phyloP scores from a whole-genome alignment of 2,329 filamentous ascomycete genomes.

The Fusarium oxysporum region DNA sequence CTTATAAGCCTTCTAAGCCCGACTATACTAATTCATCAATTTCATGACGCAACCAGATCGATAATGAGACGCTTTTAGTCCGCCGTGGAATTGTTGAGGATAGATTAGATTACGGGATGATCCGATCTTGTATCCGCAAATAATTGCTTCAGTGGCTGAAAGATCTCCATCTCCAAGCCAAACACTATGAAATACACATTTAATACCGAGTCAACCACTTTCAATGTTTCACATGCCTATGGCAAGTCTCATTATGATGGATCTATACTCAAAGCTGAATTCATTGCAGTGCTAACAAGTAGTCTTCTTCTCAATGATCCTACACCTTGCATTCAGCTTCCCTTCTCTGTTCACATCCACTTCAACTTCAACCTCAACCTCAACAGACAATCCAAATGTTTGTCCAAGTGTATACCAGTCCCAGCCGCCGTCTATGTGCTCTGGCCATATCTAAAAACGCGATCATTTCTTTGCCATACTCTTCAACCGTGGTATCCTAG shows the following conservation, averaged over 20 bases:
- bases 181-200: background rate
- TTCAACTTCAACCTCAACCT: background rate
- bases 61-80: slow-evolving; percentile 5
- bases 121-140: background rate
- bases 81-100: slow-evolving; percentile 6
- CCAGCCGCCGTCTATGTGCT: slow-evolving; percentile 33
- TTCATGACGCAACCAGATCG: slow-evolving; percentile 37
- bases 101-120: background rate
- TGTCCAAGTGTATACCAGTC: slow-evolving; percentile 28
- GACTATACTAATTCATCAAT: slow-evolving; percentile 19
- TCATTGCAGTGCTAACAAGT: slow-evolving; percentile 4
- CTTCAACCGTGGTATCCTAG: slow-evolving; percentile 18
- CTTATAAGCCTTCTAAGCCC: slow-evolving; percentile 7
- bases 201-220: background rate
- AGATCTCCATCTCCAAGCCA: background rate
- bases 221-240: background rate
- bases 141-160: background rate
- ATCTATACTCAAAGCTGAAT: slow-evolving; percentile 20
- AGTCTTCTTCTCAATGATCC: slow-evolving; percentile 10
- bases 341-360: background rate
- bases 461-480: slow-evolving; percentile 20
- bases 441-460: slow-evolving; percentile 34
- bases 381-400: slow-evolving; percentile 9
- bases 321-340: slow-evolving; percentile 12
- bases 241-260: slow-evolving; percentile 17